A percentile compares a stretch with the other conserved stretches of the same genome.
Conservation (phyloP, 2,329 filamentous ascomycete genomes). For the Botrytis tulipae region DNA sequence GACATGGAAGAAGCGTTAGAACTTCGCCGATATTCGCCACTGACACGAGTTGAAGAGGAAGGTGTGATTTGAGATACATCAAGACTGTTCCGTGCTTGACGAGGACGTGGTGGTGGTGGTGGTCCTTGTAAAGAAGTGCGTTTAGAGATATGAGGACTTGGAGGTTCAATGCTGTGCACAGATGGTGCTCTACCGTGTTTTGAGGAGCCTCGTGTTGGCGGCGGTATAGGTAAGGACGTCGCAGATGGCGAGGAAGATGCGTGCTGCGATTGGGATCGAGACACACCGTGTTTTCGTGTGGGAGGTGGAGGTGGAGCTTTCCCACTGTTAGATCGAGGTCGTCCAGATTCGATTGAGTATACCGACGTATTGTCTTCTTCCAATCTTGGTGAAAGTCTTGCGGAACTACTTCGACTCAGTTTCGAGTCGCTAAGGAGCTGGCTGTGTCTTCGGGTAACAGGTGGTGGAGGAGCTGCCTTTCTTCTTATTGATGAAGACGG, state of each 20-base stretch:
- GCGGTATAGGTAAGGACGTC: constrained; percentile 44
- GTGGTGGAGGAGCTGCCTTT: constrained; percentile 44
- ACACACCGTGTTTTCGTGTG: constrained; percentile 33
- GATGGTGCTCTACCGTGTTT: constrained; percentile 30
- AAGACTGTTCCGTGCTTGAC: constrained; percentile 40
- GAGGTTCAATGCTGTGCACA: constrained; percentile 32
- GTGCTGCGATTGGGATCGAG: constrained; percentile 29
- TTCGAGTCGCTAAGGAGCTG: constrained; percentile 36
- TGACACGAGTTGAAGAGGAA: constrained; percentile 27
- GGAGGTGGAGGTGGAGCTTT: constrained; percentile 39
- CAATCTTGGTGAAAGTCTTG: constrained; percentile 32
- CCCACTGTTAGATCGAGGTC: constrained; percentile 26
- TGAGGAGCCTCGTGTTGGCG: constrained; percentile 38
- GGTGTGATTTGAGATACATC: constrained; percentile 26
- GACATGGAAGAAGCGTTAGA: constrained; percentile 30
- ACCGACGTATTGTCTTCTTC: constrained; percentile 34
- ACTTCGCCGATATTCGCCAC: constrained; percentile 32
- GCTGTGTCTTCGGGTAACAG: constrained; percentile 39
- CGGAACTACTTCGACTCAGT: constrained; percentile 28
- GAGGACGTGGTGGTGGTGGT: constrained; percentile 44
- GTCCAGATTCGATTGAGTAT: constrained; percentile 23
- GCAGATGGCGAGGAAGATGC: constrained; percentile 31
- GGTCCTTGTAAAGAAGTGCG: constrained; percentile 33
- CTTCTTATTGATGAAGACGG: constrained; percentile 36
- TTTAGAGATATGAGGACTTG: constrained; percentile 24